These are phyloP conservation scores for Umbilicaria muhlenbergii DNA, from an alignment of 495 filamentous ascomycete genomes.

Conservation along the genomic window DNA sequence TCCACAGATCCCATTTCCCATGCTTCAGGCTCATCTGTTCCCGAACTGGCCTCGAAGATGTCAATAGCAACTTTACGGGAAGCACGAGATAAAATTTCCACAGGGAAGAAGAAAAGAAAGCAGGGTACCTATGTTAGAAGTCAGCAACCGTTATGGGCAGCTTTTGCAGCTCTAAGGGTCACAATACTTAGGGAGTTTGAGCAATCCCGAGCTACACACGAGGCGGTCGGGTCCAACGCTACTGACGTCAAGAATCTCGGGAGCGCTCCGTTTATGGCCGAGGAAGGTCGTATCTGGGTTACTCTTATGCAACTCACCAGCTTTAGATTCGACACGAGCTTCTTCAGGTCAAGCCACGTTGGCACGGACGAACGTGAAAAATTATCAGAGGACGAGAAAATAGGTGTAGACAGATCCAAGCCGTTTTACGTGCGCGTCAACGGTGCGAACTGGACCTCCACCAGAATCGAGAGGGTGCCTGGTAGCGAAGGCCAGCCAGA, in stretches of 20 bases:
- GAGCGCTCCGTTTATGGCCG: conserved; percentile 52
- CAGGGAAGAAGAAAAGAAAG: conserved; percentile 70
- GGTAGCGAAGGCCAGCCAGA: conserved; percentile 35
- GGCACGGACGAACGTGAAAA: conserved; percentile 2
- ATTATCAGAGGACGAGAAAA: conserved; percentile 6
- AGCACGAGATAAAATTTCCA: conserved; percentile 37
- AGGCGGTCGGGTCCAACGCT: conserved; percentile 57
- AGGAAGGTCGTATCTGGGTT: conserved; percentile 74
- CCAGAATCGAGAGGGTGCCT: conserved; percentile 42
- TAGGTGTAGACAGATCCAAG: conserved; percentile 41
- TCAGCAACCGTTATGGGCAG: conserved; percentile 87
- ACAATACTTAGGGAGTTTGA: conserved; percentile 88
- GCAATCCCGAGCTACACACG: conserved; percentile 58
- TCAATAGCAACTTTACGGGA: conserved; percentile 37
- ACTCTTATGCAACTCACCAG: conserved; percentile 68
- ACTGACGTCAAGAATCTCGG: conserved; percentile 69
- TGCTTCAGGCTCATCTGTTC: conserved; percentile 29
- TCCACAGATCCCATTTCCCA: conserved; percentile 30
- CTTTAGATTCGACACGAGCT: conserved; percentile 67
- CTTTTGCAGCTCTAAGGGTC: conserved; percentile 84
- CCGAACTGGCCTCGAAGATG: conserved; percentile 33
- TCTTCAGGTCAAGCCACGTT: conserved; percentile 23
- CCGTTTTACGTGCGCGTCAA: conserved; percentile 86
- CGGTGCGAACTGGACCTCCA: conserved; percentile 75
- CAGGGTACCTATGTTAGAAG: conserved; percentile 80